phyloP scores from a whole-genome alignment of 179 eudicot species.

The Silene noctiflora region DNA sequence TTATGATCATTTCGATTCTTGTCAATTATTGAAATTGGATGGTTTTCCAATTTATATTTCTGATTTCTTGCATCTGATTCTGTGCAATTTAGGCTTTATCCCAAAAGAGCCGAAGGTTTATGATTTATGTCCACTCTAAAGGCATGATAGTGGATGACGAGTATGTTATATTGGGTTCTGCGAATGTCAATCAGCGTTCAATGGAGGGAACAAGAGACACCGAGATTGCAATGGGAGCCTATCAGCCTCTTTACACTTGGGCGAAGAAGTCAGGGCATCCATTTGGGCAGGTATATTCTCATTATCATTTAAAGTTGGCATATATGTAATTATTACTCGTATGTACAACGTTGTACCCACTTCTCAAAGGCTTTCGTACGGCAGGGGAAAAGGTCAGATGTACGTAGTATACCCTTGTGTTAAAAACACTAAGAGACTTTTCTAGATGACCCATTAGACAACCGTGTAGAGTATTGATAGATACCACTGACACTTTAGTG shows the following conservation, averaged over 20 bases:
- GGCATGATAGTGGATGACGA: slow-evolving; percentile 61
- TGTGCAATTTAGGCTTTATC: slow-evolving; percentile 30
- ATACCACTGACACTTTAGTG: too few species aligned
- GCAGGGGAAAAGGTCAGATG: too few species aligned
- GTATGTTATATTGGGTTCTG: slow-evolving; percentile 50
- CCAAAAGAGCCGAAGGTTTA: slow-evolving; percentile 40
- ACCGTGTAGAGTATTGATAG: too few species aligned
- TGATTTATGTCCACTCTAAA: slow-evolving; percentile 58
- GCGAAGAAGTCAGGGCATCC: slow-evolving; percentile 39
- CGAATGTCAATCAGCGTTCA: slow-evolving; percentile 52
- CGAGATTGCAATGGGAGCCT: slow-evolving; percentile 60
- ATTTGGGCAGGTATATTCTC: slow-evolving; percentile 35
- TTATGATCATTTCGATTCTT: neutral
- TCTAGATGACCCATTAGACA: too few species aligned
- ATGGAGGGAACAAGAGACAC: slow-evolving; percentile 56
- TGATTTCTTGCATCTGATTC: neutral
- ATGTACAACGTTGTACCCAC: neutral
- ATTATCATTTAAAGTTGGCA: neutral
- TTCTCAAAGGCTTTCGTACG: too few species aligned
- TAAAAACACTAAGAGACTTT: too few species aligned
- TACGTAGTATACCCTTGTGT: too few species aligned
- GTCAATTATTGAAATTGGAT: neutral
- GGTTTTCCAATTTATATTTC: neutral
- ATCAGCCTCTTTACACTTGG: slow-evolving; percentile 53
- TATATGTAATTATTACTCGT: neutral